Evolutionary conservation across 2,329 filamentous ascomycete species (phyloP), one percentile per base, ranked within the genome.

Genomic region (Phyllosticta citrichinensis): DNA sequence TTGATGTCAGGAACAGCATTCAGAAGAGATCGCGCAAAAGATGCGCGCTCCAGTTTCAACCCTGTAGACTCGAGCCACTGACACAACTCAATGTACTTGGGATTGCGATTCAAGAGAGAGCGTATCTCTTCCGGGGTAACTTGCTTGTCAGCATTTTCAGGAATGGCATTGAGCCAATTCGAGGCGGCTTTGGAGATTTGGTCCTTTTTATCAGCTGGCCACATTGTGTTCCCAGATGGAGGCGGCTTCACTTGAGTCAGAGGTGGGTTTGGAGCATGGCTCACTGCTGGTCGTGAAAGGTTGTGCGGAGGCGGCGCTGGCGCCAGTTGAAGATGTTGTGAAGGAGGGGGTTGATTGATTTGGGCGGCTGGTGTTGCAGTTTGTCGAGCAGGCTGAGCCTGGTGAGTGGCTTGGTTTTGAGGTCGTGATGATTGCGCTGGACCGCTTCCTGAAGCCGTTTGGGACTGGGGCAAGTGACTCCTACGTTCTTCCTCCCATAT

Each of bases 41-140:
- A 70, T 5, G 79, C 77, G 59, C 81, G 74, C 63, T 84, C 79
- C 35, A 85, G 72, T 33, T 68, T 73, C 17, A 83, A 70, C 0
- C 78, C 79, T 65, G 74, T 74, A 1, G 65, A 67, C 63, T 85
- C 82, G 5, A 85, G 68, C 54, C 74, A 72, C 62, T 81, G 76
- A 65, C 83, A 85, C 2, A 85, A 69, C 57, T 81, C 75, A 62
- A 79, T 76, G 63, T 84, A 85, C 2, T 76, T 81, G 2, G 81
- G 81, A 64, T 84, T 83, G 8, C 70, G 67, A 56, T 82, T 73
- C 9, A 85, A 72, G 47, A 84, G 74, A 1, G 66, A 68, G 22
- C 77, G 67, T 10, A 85, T 71, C 20, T 76, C 70, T 10, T 74
- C 68, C 9, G 73, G 61, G 10, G 70, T 68, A 8, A 80, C 67